phyloP scores from a whole-genome alignment of 768 basidiomycete genomes.

The Pholiota conissans region DNA sequence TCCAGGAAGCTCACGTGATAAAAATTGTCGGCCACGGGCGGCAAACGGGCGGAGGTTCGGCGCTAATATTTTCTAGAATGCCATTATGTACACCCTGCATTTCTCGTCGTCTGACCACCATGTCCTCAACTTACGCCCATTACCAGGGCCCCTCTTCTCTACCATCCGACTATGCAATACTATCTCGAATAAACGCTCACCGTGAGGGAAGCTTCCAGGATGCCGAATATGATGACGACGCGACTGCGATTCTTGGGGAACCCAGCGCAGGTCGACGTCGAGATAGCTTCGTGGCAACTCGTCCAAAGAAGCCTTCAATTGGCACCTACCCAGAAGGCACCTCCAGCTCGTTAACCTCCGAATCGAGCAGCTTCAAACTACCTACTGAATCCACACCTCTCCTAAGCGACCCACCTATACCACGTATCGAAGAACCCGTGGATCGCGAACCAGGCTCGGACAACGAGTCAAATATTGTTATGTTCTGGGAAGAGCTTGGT shows the following conservation, averaged over 20 bases:
- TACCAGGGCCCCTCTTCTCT: slow-evolving; percentile 59
- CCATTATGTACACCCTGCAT: neutral
- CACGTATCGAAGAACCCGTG: slow-evolving; percentile 55
- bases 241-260: slow-evolving; percentile 13
- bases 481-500: slow-evolving; percentile 58
- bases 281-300: slow-evolving; percentile 3
- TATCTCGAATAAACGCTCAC: slow-evolving; percentile 46
- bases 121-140: slow-evolving; percentile 55
- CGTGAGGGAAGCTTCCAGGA: slow-evolving; percentile 17
- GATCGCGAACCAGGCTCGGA: slow-evolving; percentile 33
- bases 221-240: slow-evolving; percentile 17
- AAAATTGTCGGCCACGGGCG: neutral
- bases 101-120: slow-evolving; percentile 19
- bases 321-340: slow-evolving; percentile 20
- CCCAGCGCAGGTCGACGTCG: neutral
- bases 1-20: no score
- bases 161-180: slow-evolving; percentile 64
- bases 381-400: slow-evolving; percentile 59
- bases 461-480: slow-evolving; percentile 26
- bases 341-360: neutral
- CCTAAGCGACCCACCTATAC: slow-evolving; percentile 48
- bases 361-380: neutral
- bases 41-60: no score
- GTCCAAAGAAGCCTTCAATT: slow-evolving; percentile 38
- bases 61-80: no score